These are phyloP conservation scores for Sphagnum magellanicum DNA, from an alignment of 228 moss, liverwort and hornwort species.

Conservation along the genomic window DNA sequence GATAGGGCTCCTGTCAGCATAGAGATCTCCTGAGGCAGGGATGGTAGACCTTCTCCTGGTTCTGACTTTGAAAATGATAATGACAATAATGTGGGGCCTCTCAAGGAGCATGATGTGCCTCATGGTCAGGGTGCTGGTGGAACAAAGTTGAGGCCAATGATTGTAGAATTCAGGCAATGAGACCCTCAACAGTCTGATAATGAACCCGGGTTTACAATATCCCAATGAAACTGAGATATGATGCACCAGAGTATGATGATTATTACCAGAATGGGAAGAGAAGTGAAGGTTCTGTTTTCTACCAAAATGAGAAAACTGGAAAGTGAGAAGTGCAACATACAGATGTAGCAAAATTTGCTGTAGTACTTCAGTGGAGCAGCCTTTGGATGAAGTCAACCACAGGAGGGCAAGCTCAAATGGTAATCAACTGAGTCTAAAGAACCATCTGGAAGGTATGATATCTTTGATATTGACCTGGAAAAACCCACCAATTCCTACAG, in stretches of 20 bases:
- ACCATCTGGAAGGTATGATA: conserved; percentile 28
- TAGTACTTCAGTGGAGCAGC: conserved; percentile 4
- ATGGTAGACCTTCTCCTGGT: too few species aligned
- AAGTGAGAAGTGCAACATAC: conserved; percentile 27
- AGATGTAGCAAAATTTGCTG: conserved; percentile 8
- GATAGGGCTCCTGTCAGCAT: conserved; percentile 11
- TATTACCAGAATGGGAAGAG: conserved; percentile 20
- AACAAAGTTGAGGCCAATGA: conserved; percentile 28
- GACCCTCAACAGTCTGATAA: conserved; percentile 14
- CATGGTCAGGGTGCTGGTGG: conserved; percentile 52
- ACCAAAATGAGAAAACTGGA: conserved; percentile 10
- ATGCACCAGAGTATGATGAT: conserved; percentile 30
- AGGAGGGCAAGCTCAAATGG: conserved; percentile 27
- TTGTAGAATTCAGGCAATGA: conserved; percentile 2
- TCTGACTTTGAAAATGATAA: too few species aligned
- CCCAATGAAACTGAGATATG: conserved; percentile 38
- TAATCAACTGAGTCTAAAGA: conserved; percentile 7
- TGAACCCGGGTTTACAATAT: conserved; percentile 20
- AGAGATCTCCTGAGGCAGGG: too few species aligned
- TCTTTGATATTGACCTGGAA: conserved; percentile 48
- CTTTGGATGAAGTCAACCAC: too few species aligned
- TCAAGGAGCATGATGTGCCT: conserved; percentile 38
- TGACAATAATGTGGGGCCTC: conserved; percentile 24
- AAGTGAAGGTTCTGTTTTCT: conserved; percentile 11
- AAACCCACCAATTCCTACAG: conserved; percentile 30